Base-by-base conservation (phyloP, 495 filamentous ascomycete species). In the Aspergillus kassunensis region DNA sequence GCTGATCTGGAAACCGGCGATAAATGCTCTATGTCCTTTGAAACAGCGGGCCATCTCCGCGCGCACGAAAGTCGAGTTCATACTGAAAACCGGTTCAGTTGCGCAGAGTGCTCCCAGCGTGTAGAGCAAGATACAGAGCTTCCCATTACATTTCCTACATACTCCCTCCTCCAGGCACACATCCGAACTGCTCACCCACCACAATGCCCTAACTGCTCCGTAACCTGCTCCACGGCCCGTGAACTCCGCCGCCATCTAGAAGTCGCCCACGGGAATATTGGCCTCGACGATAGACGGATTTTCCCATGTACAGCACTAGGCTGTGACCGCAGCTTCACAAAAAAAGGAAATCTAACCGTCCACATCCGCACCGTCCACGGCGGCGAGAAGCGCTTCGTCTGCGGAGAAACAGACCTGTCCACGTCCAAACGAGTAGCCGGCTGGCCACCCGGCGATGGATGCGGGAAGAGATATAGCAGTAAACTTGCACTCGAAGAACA, bases 401-500 rank as follows among this genome's bases (percentile, higher is more conserved):
- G 91, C 58, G 88, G 87, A 1, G 69, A 80, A 31, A 76, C 79
- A 11, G 81, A 89, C 59, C 69, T 87, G 1, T 77, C 70, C 19
- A 59, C 63, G 0, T 75, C 77, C 8, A 78, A 76, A n/a, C 81
- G 80, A 36, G 68, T 90, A 1, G 62, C 62, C 5, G 70, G 71
- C n/a, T 92, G 88, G 86, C 71, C n/a, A n/a, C n/a, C 81, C 49
- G 79, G 77, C 21, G 64, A 79, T 24, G 88, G 85, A 3, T 96
- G 91, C 58, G 86, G 83, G 0, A 76, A 79, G 44, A 72, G 72
- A 15, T 91, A 90, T 54, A 71, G 73, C 20, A 83, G 82, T 52
- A 91, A 90, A 63, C 70, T 77, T n/a, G 82, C 78, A 42, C 73
- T 96, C 0, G 87, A 91, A 67, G 86, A 90, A 40, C 91, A 96